phyloP scores from a whole-genome alignment of 768 basidiomycete species.

The Lactarius vividus region DNA sequence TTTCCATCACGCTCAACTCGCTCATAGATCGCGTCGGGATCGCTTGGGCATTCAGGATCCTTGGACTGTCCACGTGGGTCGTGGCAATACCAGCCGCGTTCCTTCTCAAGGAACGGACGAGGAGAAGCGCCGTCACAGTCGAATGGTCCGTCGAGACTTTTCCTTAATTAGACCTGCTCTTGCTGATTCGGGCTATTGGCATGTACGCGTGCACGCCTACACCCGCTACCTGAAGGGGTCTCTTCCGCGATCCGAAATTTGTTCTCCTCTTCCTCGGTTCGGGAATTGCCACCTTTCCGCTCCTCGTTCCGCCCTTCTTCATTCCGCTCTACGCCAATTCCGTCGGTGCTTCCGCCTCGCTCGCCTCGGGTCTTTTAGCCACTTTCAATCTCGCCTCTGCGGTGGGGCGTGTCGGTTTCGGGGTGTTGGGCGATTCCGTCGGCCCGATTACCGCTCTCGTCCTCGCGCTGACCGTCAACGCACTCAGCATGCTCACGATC shows the following conservation, averaged over 20 bases:
- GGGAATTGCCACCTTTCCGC: conserved; percentile 38
- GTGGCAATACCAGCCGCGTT: conserved; percentile 33
- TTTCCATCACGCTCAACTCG: conserved; percentile 33
- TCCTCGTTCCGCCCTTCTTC: conserved; percentile 39
- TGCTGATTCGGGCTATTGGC: background rate
- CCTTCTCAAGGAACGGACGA: conserved; percentile 32
- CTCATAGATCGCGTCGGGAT: conserved; percentile 33
- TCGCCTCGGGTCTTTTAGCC: conserved; percentile 35
- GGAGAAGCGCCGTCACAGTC: conserved; percentile 26
- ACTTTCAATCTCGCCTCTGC: conserved; percentile 38
- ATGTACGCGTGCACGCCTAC: too few relatives aligned
- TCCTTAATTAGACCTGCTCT: background rate
- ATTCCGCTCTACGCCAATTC: conserved; percentile 38
- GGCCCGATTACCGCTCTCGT: conserved; percentile 35
- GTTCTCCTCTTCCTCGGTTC: conserved; percentile 35
- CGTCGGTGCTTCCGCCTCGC: conserved; percentile 29
- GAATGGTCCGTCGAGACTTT: conserved; percentile 29
- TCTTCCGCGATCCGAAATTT: conserved; percentile 35
- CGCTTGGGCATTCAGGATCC: conserved; percentile 36
- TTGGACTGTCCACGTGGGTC: conserved; percentile 33
- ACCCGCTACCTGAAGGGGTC: conserved; percentile 26
- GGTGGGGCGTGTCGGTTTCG: conserved; percentile 35
- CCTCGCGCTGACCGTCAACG: conserved; percentile 32
- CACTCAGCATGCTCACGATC: conserved; percentile 35
- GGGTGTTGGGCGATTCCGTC: conserved; percentile 33